Conservation (phyloP, 495 filamentous ascomycete species). For the Staphylotrichum longicolle region DNA sequence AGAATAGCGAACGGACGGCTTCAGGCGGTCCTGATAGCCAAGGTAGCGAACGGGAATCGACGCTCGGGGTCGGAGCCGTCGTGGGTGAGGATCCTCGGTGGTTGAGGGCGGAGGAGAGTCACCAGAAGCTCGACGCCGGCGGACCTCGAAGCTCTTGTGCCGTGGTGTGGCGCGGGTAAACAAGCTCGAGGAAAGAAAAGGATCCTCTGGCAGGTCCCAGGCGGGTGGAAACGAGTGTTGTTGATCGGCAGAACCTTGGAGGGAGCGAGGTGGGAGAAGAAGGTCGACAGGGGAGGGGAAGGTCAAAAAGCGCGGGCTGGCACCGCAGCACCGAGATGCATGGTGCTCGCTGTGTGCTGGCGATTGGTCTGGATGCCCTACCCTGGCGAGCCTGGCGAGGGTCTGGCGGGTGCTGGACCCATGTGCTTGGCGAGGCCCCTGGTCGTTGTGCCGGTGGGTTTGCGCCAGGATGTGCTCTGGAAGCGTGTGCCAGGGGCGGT, state of each 20-base stretch:
- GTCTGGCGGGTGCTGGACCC: slow-evolving; percentile 3
- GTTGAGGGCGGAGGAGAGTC: no score
- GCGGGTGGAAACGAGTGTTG: slow-evolving; percentile 17
- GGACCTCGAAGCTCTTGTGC: slow-evolving; percentile 10
- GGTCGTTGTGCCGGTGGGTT: slow-evolving; percentile 1
- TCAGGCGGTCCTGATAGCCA: slow-evolving; percentile 11
- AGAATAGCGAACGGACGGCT: slow-evolving; percentile 21
- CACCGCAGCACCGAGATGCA: slow-evolving; percentile 13
- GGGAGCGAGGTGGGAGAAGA: slow-evolving; percentile 1
- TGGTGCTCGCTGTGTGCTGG: slow-evolving; percentile 10
- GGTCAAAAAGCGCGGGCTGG: slow-evolving; percentile 20
- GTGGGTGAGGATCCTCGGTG: neutral
- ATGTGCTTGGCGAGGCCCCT: slow-evolving; percentile 22
- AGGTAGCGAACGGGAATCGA: slow-evolving; percentile 2
- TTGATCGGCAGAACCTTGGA: slow-evolving; percentile 14
- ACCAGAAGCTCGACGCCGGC: neutral
- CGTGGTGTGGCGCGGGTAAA: slow-evolving; percentile 2
- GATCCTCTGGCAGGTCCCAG: slow-evolving; percentile 4
- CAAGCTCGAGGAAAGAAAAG: neutral
- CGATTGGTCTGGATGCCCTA: slow-evolving; percentile 21
- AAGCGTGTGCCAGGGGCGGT: no score
- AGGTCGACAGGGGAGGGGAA: slow-evolving; percentile 23
- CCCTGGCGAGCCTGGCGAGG: neutral
- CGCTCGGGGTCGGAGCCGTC: neutral
- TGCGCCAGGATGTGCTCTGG: neutral